Evolutionary conservation across 2,329 filamentous ascomycete species (phyloP).

Genomic region (Cytospora paraplurivora): DNA sequence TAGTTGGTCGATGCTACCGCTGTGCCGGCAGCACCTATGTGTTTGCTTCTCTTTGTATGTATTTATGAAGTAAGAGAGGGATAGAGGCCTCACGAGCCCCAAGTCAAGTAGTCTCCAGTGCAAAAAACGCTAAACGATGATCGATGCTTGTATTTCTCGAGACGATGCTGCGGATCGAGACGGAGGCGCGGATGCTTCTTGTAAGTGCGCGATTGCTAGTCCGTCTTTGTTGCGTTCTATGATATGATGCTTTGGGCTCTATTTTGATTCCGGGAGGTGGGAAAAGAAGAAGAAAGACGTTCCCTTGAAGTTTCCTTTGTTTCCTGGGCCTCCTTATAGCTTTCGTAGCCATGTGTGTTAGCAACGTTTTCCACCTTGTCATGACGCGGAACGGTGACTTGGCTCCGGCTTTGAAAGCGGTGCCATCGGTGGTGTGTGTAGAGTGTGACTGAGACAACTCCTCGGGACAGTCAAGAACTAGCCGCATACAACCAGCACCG

Average conservation of each 20-base stretch:
- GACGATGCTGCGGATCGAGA: slow-evolving; percentile 4
- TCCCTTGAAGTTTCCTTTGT: slow-evolving; percentile 10
- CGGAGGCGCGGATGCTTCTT: slow-evolving; percentile 15
- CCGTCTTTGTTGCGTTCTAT: slow-evolving; percentile 12
- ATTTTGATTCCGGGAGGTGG: background rate
- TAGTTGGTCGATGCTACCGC: slow-evolving; percentile 14
- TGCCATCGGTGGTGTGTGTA: background rate
- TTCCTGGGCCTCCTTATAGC: background rate
- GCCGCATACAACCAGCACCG: background rate
- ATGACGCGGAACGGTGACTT: slow-evolving; percentile 3
- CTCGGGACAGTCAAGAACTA: slow-evolving; percentile 1
- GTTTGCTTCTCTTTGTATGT: slow-evolving; percentile 9
- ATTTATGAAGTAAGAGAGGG: background rate
- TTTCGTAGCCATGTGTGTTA: slow-evolving; percentile 1
- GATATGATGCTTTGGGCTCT: background rate
- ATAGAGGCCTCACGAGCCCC: background rate
- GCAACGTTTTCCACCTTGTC: slow-evolving; percentile 1
- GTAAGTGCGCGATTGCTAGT: slow-evolving; percentile 12
- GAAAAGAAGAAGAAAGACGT: slow-evolving; percentile 7
- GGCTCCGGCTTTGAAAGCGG: background rate
- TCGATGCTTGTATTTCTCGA: slow-evolving; percentile 8
- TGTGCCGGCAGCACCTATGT: slow-evolving; percentile 20
- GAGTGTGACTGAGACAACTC: background rate
- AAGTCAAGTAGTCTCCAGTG: slow-evolving; percentile 15
- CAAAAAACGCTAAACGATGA: slow-evolving; percentile 13